Evolutionary conservation across 2,329 filamentous ascomycete genomes (phyloP).

Genomic region (Rhinocladiella mackenziei): DNA sequence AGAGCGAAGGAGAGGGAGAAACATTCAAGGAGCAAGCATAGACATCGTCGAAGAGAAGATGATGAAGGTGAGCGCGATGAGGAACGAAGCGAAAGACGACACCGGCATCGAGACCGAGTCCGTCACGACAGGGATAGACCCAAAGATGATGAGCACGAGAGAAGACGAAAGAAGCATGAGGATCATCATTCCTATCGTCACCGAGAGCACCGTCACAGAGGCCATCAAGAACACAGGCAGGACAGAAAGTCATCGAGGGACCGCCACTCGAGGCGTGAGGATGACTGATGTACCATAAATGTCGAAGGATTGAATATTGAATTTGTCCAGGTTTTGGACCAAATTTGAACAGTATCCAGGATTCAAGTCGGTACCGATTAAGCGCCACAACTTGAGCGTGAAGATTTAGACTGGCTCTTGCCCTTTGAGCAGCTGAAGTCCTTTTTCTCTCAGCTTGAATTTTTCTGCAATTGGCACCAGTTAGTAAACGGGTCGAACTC

Average conservation of each 20-base stretch:
- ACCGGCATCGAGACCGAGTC: slow-evolving; percentile 7
- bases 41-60: slow-evolving; percentile 30
- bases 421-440: slow-evolving; percentile 46
- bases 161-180: too few relatives aligned
- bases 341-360: too few relatives aligned
- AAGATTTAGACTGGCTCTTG: too few relatives aligned
- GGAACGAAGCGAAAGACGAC: slow-evolving; percentile 6
- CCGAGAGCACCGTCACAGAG: slow-evolving; percentile 3
- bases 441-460: slow-evolving; percentile 72
- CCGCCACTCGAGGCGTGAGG: slow-evolving; percentile 6
- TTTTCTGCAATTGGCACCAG: slow-evolving; percentile 13
- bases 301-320: too few relatives aligned
- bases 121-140: not conserved
- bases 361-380: too few relatives aligned
- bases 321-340: too few relatives aligned
- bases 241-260: slow-evolving; percentile 30
- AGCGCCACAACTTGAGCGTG: too few relatives aligned
- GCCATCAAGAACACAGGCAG: slow-evolving; percentile 17
- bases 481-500: not conserved
- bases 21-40: slow-evolving; percentile 48
- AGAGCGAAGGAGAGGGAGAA: slow-evolving; percentile 57
- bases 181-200: too few relatives aligned
- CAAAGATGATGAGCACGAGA: not conserved
- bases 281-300: slow-evolving; percentile 3
- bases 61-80: slow-evolving; percentile 6